Base-by-base conservation (phyloP, 257 asterid species). In the Henckelia pumila region DNA sequence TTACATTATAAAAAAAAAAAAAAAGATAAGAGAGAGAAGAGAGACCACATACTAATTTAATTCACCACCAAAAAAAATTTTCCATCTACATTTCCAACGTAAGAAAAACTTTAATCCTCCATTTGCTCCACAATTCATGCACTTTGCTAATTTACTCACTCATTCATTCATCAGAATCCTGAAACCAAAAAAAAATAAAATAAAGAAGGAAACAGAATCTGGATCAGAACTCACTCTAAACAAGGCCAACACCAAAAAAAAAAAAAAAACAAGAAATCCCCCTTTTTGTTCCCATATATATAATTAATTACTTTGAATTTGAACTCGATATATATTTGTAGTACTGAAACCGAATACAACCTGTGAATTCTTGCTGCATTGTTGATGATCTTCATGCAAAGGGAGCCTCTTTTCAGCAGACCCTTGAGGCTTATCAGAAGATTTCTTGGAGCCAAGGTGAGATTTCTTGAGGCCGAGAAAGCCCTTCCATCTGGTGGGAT, bases 131-230 rank as follows among this genome's bases (percentile, higher is more conserved):
- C 70, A 56, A 62, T 29, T 61, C 71, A 60, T 49, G 47, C 59
- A 53, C 40, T 50, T 30, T 30, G 52, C 73, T 63, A 67, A 32
- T 44, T 40, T 52, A 29, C 11, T 24, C 17, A 52, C 6, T 81
- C 73, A 82, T 50, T 81, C 73, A 82, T 50, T 71, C 77, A 61
- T 40, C 76, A 71, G 61, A 79, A 23, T 75, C 78, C 84, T 79
- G 73, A 52, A 56, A 67, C 37, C 71, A 30, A 60, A 49, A 25
- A 61, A 67, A 6, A 24, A 2, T 6, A 28, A 28, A 25, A 61
- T 62, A 6, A 24, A 2, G 7, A 28, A 28, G 56, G 8, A 65
- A 24, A 0, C 24, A 17, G 10, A 59, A 33, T 21, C 28, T 16
- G 47, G 2, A 37, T 23, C 64, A 47, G 57, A 28, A 7, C 13